phyloP scores from a whole-genome alignment of 2,329 filamentous ascomycete genomes.

The Pestalotiopsis sp. region DNA sequence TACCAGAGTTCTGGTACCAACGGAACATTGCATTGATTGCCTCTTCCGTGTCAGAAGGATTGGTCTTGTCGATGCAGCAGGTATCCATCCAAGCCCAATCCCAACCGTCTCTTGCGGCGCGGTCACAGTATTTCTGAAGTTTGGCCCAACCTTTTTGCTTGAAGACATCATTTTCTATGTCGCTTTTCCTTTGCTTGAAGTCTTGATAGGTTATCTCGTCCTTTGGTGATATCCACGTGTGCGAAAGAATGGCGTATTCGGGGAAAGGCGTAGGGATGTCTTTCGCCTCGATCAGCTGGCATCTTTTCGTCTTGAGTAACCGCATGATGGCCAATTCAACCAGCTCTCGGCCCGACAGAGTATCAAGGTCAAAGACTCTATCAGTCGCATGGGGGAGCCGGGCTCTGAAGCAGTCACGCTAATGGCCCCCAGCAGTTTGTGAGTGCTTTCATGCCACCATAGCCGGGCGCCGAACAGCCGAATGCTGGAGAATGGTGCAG shows the following conservation, averaged over 20 bases:
- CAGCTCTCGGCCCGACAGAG: too few relatives aligned
- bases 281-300: background rate
- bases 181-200: constrained; percentile 16
- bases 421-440: too few relatives aligned
- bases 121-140: constrained; percentile 16
- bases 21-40: constrained; percentile 19
- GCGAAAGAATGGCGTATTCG: constrained; percentile 19
- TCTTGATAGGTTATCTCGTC: constrained; percentile 17
- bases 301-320: background rate
- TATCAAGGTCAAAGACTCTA: too few relatives aligned
- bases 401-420: too few relatives aligned
- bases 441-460: too few relatives aligned
- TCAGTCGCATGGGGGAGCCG: too few relatives aligned
- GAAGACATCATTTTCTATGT: constrained; percentile 14
- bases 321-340: background rate
- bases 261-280: background rate
- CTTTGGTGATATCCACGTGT: constrained; percentile 16
- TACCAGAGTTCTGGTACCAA: constrained; percentile 15
- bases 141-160: constrained; percentile 19
- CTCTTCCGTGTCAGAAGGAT: constrained; percentile 9
- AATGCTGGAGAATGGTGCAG: too few relatives aligned
- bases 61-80: constrained; percentile 19
- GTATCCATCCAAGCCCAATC: constrained; percentile 19
- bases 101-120: constrained; percentile 15
- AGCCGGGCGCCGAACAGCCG: too few relatives aligned